phyloP scores from a whole-genome alignment of 2,329 filamentous ascomycete species.

The Trichoderma afroharzianum region DNA sequence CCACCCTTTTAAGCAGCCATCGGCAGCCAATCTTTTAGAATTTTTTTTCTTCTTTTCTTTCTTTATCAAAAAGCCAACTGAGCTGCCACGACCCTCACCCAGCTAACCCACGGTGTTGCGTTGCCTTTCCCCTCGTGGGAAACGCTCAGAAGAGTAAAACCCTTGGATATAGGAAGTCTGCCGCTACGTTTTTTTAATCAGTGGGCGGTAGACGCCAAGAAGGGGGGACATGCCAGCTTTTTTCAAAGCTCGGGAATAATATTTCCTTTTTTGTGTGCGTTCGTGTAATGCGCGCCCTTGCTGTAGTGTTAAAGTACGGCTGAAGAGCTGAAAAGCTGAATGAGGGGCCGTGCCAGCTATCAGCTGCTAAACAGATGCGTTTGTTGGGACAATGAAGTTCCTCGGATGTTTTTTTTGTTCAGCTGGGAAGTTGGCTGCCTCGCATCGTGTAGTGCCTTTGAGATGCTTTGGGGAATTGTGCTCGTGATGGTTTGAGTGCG shows the following conservation, averaged over 20 bases:
- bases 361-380: background rate
- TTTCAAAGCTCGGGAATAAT: background rate
- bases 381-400: background rate
- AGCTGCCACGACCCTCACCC: slow-evolving; percentile 62
- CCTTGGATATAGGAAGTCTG: slow-evolving; percentile 64
- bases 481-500: background rate
- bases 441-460: background rate
- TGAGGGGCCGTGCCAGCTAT: background rate
- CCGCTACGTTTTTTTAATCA: slow-evolving; percentile 40
- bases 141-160: slow-evolving; percentile 56
- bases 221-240: slow-evolving; percentile 51
- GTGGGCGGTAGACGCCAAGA: slow-evolving; percentile 58
- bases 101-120: slow-evolving; percentile 55
- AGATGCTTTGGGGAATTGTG: background rate
- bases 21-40: slow-evolving; percentile 26
- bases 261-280: background rate
- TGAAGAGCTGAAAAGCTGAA: background rate
- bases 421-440: background rate
- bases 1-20: slow-evolving; percentile 8
- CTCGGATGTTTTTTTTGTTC: background rate
- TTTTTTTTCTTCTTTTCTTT: slow-evolving; percentile 39
- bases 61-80: slow-evolving; percentile 62
- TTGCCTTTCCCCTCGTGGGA: slow-evolving; percentile 54
- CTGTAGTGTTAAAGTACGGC: background rate
- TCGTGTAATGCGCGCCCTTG: slow-evolving; percentile 4